Conservation (phyloP, 371 early-diverging fungal genomes). For the Apophysomyces ossiformis region DNA sequence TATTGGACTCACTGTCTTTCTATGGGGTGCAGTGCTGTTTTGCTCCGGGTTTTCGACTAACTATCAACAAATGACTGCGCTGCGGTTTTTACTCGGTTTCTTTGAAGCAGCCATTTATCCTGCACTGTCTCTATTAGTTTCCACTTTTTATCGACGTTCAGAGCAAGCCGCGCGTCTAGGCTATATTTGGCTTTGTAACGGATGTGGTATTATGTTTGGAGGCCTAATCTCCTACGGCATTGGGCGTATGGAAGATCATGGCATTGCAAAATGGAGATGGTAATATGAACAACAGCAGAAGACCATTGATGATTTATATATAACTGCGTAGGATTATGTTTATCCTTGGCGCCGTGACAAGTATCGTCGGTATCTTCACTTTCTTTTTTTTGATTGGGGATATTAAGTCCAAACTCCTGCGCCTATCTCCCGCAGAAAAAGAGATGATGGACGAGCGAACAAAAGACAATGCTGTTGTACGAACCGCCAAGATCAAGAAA, state of each 20-base stretch:
- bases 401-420: conserved; percentile 19
- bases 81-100: conserved; percentile 40
- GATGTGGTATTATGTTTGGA: conserved; percentile 59
- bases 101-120: conserved; percentile 37
- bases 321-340: conserved; percentile 43
- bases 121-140: conserved; percentile 33
- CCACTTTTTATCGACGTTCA: conserved; percentile 40
- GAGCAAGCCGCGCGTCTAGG: conserved; percentile 44
- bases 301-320: neutral
- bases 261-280: conserved; percentile 62
- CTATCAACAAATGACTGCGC: conserved; percentile 39
- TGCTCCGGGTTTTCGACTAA: conserved; percentile 27
- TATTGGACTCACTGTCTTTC: conserved; percentile 34
- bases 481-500: conserved; percentile 21
- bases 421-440: conserved; percentile 18
- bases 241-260: conserved; percentile 43
- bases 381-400: conserved; percentile 25
- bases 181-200: conserved; percentile 47
- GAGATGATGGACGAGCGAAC: conserved; percentile 18
- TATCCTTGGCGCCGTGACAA: conserved; percentile 19
- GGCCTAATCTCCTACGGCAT: conserved; percentile 68
- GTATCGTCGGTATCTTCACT: conserved; percentile 18
- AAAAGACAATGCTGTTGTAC: conserved; percentile 25
- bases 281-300: conserved; percentile 11
- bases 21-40: conserved; percentile 44